Evolutionary conservation across 192 early-diverging fungal species (phyloP), one percentile per base, ranked within the genome.

Genomic region (Oehlia diaphana): DNA sequence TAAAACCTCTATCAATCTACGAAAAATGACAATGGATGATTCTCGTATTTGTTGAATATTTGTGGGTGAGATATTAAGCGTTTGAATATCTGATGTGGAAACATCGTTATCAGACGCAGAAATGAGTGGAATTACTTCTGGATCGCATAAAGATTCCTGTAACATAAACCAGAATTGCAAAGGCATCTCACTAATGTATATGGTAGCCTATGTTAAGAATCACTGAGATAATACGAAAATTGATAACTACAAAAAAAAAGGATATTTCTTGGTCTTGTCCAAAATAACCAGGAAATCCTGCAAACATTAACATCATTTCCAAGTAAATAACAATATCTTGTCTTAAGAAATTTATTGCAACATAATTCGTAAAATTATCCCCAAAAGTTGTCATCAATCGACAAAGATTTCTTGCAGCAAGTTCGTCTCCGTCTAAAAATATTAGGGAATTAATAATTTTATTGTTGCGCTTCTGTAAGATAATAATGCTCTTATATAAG

Each of bases 121-220:
- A 14, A 33, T 50, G 6, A 89, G 50, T 71, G 82, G 81, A 44
- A 83, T 53, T 9, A 84, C 39, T 70, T 81, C 82, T 47, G 80
- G 79, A 65, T 94, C 93, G 35, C 83, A 85, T 50, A 93, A 72
- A 1, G 92, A 84, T 69, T 94, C 93, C 79, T 94, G 92, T 13
- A 93, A 80, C 64, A 89, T 78, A 49, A 88, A 92, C 93, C 93
- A 94, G 75, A 93, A 91, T 72, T 90, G 89, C 21, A 94, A 88
- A 6, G 93, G 86, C 62, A 91, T 84, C 62, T 92, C 93, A 70
- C 90, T 91, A 76, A 92, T 75, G 74, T 75, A 47, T 21, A 72
- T 47, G 21, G 9, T 31, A n/a, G 2, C 3, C 7, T 72, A 47
- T 12, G 37, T 72, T 72, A 75, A 63, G 58, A 19, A 62, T 35